Evolutionary conservation across 257 asterid genomes (phyloP), one percentile per base, ranked within the genome.

Genomic region (Lycium ferocissimum): DNA sequence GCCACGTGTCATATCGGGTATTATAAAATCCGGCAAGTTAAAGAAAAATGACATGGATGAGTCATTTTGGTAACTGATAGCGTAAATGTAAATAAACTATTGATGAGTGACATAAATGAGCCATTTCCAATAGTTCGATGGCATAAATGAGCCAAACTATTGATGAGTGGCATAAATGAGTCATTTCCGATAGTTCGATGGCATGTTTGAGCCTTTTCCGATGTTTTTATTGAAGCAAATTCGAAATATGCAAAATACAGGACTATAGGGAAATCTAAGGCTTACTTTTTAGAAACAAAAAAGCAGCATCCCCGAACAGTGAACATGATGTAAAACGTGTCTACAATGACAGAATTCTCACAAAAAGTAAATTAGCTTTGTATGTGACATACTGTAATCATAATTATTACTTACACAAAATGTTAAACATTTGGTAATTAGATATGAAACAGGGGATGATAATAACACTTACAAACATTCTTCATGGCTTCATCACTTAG

Each of bases 291-390:
- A 26, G 97, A 84, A 84, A 93, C 94, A 88, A 93, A 92, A 91
- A 94, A 94, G 58, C 95, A 93, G 80, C 96, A 94, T 47, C 98
- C 97, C 97, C 98, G 93, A 80, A 87, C 72, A 47, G 96, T 94
- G 89, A 94, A 94, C 98, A 93, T 93, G 83, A 90, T 90, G 91
- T 94, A 94, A 43, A 93, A 84, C 37, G 95, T 90, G 88, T 93
- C 96, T 93, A 82, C 11, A 13, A 62, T 72, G 56, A 73, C 22
- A 26, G 20, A 57, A 13, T 57, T 15, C 20, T 4, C 49, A 9
- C 57, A 69, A 63, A 51, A 84, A 14, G 7, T 47, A 71, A 35
- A 84, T 43, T 7, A 49, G 72, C 26, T 47, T 70, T 9, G 18
- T 53, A 47, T 35, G n/a, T 18, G 12, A 17, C 6, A 33, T 35